Base-by-base conservation (phyloP, 805 yeast species). In the Danielia oregonensis region DNA sequence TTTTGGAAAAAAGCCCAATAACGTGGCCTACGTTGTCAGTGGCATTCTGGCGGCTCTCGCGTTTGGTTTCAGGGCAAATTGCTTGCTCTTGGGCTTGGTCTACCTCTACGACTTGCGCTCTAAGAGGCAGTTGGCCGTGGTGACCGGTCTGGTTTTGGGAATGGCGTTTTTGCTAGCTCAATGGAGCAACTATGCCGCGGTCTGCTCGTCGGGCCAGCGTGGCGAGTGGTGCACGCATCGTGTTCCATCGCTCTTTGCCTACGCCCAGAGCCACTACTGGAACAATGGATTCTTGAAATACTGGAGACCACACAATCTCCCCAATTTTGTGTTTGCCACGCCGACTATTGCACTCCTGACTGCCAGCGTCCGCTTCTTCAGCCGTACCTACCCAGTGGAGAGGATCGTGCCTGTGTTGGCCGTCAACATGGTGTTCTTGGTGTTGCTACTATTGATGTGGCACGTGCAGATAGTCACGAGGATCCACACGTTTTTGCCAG, bases 401-500 rank as follows among this genome's bases (percentile, higher is more conserved):
- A 42, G 63, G 33, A 34, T 52, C 13, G 47, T 49, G 30, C 74
- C 79, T 1, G 45, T 76, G 7, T 51, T 72, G 14, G 30, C 65
- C 5, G 63, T 76, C 24, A 70, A 74, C 39, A 35, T 51, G 3
- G 42, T 70, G 0, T 68, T 79, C 42, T 31, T 80, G 2, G 31
- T 76, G 4, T 62, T 83, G 4, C 76, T 79, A 5, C 17, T 77
- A 1, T 63, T 78, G 22, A 63, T 78, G 33, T 86, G 93, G 76
- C 89, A 91, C 56, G 85, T 82, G 24, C 98, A 91, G 57, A 87
- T 89, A 23, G 67, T 91, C 37, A 86, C 84, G 25, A 69, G 98
- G 35, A 74, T 89, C 4, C 75, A 82, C 8, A 73, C 91, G 5
- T 86, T 87, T 52, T 56, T 85, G 22, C 97, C 97, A 0, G 52